A percentile compares a stretch with the other conserved stretches of the same genome.
These are phyloP conservation scores for Coniferiporia sulphurascens DNA, from an alignment of 1,284 basidiomycete species.

Conservation along the genomic window DNA sequence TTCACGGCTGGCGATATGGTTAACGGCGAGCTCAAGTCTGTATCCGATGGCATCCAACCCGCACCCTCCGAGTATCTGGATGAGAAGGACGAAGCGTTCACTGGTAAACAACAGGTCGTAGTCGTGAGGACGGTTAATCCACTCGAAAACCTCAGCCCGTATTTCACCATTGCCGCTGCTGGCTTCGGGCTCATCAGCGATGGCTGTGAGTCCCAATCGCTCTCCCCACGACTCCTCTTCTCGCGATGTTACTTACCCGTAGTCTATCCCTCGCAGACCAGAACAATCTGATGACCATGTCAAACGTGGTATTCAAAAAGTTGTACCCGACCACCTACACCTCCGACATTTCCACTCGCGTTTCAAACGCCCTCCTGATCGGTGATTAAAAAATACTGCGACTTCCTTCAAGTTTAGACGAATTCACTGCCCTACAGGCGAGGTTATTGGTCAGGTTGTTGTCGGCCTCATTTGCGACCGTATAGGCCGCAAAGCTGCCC, in stretches of 20 bases:
- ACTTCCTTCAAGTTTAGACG: slow-evolving; percentile 15
- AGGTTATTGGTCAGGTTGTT: slow-evolving; percentile 60
- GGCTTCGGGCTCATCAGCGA: slow-evolving; percentile 67
- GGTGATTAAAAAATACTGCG: slow-evolving; percentile 37
- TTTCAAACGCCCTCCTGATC: slow-evolving; percentile 71
- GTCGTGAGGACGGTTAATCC: slow-evolving; percentile 14
- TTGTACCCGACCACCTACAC: slow-evolving; percentile 61
- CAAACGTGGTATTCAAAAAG: slow-evolving; percentile 57
- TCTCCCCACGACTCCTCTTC: not conserved
- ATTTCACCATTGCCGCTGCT: slow-evolving; percentile 59
- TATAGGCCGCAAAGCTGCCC: slow-evolving; percentile 66
- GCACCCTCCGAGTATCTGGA: not conserved
- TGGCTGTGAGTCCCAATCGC: slow-evolving; percentile 45
- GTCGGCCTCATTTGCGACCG: slow-evolving; percentile 71
- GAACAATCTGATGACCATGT: slow-evolving; percentile 66
- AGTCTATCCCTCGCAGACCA: slow-evolving; percentile 42
- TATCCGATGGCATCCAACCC: too few species aligned
- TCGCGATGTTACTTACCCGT: not conserved
- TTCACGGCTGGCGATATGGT: too few species aligned
- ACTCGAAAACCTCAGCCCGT: slow-evolving; percentile 47
- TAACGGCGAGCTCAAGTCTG: too few species aligned
- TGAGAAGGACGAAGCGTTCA: not conserved
- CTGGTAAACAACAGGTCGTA: not conserved
- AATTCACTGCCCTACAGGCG: slow-evolving; percentile 35
- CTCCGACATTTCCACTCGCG: slow-evolving; percentile 56